Conservation (phyloP, 1,284 basidiomycete species). For the Ganoderma resinaceum region DNA sequence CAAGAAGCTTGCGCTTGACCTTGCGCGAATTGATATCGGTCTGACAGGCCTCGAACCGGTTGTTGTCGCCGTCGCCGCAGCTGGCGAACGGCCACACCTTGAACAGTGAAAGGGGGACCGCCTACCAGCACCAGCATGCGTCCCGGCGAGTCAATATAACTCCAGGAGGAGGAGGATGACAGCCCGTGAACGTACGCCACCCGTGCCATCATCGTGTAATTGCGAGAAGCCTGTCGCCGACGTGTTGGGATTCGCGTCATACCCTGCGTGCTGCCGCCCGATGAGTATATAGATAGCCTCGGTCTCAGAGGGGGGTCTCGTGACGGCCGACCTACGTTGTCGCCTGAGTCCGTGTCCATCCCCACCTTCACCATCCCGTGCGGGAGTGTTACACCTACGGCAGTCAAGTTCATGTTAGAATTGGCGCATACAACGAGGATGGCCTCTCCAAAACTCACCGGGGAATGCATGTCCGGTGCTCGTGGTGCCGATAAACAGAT, state of each 20-base stretch:
- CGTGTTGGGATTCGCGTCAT: constrained; percentile 52
- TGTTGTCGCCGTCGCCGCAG: constrained; percentile 46
- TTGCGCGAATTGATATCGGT: constrained; percentile 54
- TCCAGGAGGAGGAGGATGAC: neutral
- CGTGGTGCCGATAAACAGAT: constrained; percentile 64
- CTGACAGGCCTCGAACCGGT: constrained; percentile 54
- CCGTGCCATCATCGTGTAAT: constrained; percentile 67
- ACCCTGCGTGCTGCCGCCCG: constrained; percentile 60
- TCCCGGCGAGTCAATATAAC: neutral
- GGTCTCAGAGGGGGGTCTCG: neutral
- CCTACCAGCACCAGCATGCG: constrained; percentile 41
- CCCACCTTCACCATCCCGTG: constrained; percentile 72
- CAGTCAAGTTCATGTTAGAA: neutral
- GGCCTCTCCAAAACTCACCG: constrained; percentile 43
- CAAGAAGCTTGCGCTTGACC: constrained; percentile 49
- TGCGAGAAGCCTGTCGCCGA: constrained; percentile 69
- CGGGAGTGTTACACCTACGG: constrained; percentile 63
- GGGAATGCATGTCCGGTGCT: constrained; percentile 71
- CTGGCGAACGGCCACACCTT: constrained; percentile 61
- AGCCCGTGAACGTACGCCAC: constrained; percentile 48
- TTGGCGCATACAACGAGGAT: neutral
- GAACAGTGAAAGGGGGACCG: constrained; percentile 65
- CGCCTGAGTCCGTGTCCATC: constrained; percentile 69
- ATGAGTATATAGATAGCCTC: neutral
- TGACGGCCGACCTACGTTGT: constrained; percentile 50